phyloP scores from a whole-genome alignment of 1,284 basidiomycete genomes.

The Heliocybe sulcata region DNA sequence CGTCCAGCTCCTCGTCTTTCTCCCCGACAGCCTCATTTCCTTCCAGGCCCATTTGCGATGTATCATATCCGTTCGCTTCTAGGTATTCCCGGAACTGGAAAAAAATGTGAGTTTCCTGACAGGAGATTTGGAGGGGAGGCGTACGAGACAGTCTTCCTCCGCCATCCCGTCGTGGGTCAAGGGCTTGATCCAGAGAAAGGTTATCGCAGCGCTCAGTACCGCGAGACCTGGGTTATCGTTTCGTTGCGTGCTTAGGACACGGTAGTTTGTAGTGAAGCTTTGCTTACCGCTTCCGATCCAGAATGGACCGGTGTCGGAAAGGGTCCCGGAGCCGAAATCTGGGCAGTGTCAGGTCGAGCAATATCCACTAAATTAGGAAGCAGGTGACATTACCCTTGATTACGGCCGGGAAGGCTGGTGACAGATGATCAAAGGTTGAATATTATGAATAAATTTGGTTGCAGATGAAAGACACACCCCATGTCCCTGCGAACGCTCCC shows the following conservation, averaged over 20 bases:
- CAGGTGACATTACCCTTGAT: constrained; percentile 44
- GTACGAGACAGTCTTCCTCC: constrained; percentile 61
- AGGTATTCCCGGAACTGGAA: constrained; percentile 78
- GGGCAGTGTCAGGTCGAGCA: not conserved
- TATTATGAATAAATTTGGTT: too few species aligned
- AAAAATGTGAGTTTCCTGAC: not conserved
- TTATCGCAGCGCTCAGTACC: constrained; percentile 69
- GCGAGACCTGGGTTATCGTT: constrained; percentile 51
- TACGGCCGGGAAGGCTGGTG: constrained; percentile 60
- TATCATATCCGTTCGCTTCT: constrained; percentile 71
- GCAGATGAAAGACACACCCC: constrained; percentile 56
- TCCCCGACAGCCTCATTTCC: too few species aligned
- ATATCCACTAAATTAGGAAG: not conserved
- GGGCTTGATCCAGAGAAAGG: constrained; percentile 70
- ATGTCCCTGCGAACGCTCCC: constrained; percentile 81
- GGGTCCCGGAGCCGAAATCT: not conserved
- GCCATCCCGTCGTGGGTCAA: constrained; percentile 75
- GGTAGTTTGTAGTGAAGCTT: too few species aligned
- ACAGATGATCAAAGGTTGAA: constrained; percentile 6
- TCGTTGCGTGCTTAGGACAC: too few species aligned
- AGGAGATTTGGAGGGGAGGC: constrained; percentile 12
- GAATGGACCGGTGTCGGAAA: constrained; percentile 74
- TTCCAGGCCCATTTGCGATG: constrained; percentile 50
- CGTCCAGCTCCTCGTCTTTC: too few species aligned
- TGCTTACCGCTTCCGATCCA: constrained; percentile 62